Evolutionary conservation across 768 basidiomycete species (phyloP).

Genomic region (Lepiota brunneoincarnata): DNA sequence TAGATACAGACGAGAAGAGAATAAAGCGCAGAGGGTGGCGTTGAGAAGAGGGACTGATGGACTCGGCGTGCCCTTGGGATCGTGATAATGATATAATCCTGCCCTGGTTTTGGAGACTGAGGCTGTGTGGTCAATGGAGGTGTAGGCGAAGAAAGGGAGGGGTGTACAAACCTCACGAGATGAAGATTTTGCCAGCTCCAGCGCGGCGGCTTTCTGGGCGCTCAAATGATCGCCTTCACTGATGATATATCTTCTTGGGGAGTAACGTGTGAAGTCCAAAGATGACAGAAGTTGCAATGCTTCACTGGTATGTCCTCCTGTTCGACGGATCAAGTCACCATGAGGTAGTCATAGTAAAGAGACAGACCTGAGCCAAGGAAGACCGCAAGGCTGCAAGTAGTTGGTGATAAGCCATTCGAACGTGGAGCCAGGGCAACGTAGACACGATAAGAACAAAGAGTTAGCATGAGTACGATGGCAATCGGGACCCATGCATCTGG

Average conservation of each 20-base stretch:
- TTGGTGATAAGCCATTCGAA: slow-evolving; percentile 9
- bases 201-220: slow-evolving; percentile 56
- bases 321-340: slow-evolving; percentile 6
- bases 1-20: slow-evolving; percentile 65
- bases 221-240: slow-evolving; percentile 83
- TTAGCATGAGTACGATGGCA: not conserved
- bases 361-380: slow-evolving; percentile 90
- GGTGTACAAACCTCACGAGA: slow-evolving; percentile 15
- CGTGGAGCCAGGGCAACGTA: slow-evolving; percentile 24
- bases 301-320: slow-evolving; percentile 95
- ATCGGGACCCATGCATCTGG: not conserved
- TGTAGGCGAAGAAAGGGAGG: not conserved
- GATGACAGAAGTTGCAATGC: slow-evolving; percentile 69
- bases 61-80: slow-evolving; percentile 89
- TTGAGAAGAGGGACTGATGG: slow-evolving; percentile 74
- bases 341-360: not conserved
- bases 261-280: slow-evolving; percentile 74
- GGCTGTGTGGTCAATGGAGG: slow-evolving; percentile 7
- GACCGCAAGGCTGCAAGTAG: slow-evolving; percentile 58
- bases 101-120: not conserved
- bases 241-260: slow-evolving; percentile 75
- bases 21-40: slow-evolving; percentile 57
- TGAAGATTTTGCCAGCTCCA: slow-evolving; percentile 50
- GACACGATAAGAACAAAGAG: slow-evolving; percentile 25
- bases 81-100: slow-evolving; percentile 48